Base-by-base conservation (phyloP, 495 filamentous ascomycete genomes). In the Poronia punctata region DNA sequence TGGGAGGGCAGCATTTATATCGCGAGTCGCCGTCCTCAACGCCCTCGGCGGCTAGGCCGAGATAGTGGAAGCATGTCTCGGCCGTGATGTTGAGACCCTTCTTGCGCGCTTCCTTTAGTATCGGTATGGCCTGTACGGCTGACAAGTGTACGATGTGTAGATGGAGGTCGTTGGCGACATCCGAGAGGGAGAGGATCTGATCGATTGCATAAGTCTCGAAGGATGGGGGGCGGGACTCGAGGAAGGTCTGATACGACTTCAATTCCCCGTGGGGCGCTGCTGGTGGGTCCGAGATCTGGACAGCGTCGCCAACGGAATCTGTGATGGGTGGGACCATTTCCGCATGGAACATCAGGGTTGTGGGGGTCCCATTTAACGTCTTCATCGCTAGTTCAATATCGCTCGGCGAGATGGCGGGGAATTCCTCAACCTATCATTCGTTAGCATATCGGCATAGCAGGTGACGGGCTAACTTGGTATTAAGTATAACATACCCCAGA, bases 11-110 rank as follows among this genome's bases (percentile, higher is more conserved):
- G 72, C 92, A 98, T 64, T 98, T 98, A 67, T 96, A 88, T 42
- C 92, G 70, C 14, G 90, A 96, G 62, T 98, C 92, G 21, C 92
- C 92, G 32, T 92, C 78, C 34, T 77, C 72, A 34, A 98, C 83
- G 42, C 83, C 71, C 60, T 97, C 92, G 7, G 89, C 80, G 0
- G 88, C 83, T 9, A 98, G 74, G n/a, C 83, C 80, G 8, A 98
- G 78, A 57, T 98, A 98, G 69, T 98, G 92, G 75, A 93, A 95
- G 68, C 92, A 97, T 7, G 92, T 98, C 61, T 98, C 92, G 18
- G 92, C 90, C 2, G 92, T 95, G 66, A 98, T 84, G 40, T 90
- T 88, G 47, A 95, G 58, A 25, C 92, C 92, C 1, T 67, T 61
- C n/a, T 73, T 66, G 35, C 88, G 80, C 21, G 92, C 92, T 49